Evolutionary conservation across 192 early-diverging fungal species (phyloP).

Genomic region (Gigaspora rosea): DNA sequence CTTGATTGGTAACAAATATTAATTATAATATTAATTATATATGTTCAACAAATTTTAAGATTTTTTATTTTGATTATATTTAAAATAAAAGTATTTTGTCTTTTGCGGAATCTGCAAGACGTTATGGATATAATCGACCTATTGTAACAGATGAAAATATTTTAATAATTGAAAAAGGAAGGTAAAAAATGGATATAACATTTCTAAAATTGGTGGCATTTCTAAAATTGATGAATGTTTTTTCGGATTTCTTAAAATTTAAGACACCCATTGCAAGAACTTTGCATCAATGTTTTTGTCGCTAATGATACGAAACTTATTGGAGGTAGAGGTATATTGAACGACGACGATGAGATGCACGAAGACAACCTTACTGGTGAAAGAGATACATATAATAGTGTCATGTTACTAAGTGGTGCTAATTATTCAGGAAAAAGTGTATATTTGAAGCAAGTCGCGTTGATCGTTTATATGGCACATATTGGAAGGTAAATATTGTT

Average conservation of each 20-base stretch:
- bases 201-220: too few relatives aligned
- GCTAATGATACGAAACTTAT: constrained; percentile 68
- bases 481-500: constrained; percentile 59
- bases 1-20: constrained; percentile 66
- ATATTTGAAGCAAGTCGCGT: constrained; percentile 73
- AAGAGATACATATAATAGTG: constrained; percentile 28
- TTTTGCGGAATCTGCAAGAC: constrained; percentile 57
- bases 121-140: constrained; percentile 59
- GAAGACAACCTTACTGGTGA: neutral
- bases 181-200: constrained; percentile 50
- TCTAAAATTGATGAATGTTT: too few relatives aligned
- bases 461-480: constrained; percentile 88
- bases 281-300: constrained; percentile 63
- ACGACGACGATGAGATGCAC: constrained; percentile 5
- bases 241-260: neutral
- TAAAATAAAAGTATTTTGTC: constrained; percentile 57
- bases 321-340: constrained; percentile 29
- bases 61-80: too few relatives aligned
- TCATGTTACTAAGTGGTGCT: constrained; percentile 77
- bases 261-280: constrained; percentile 72
- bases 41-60: too few relatives aligned
- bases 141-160: constrained; percentile 56
- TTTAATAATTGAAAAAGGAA: constrained; percentile 62
- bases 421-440: constrained; percentile 86
- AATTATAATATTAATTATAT: too few relatives aligned